phyloP scores from a whole-genome alignment of 768 basidiomycete genomes.

The Leccinum rimulosum region DNA sequence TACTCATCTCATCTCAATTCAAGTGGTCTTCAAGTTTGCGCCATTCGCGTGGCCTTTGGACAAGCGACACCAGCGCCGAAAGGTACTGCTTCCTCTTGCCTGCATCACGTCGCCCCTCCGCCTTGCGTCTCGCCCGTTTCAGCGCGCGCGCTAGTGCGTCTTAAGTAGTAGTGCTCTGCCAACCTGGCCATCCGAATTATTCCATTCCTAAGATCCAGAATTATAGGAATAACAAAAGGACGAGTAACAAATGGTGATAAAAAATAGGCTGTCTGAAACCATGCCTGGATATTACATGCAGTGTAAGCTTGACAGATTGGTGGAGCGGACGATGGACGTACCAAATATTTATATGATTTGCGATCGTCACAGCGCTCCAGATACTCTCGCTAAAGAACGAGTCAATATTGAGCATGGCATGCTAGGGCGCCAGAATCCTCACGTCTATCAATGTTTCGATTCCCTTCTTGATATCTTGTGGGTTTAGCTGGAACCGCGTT shows the following conservation, averaged over 20 bases:
- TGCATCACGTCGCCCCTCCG: no score
- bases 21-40: no score
- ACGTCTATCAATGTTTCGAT: constrained; percentile 95
- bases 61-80: no score
- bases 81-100: no score
- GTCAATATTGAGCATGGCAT: background rate
- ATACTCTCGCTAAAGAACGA: constrained; percentile 74
- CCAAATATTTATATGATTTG: constrained; percentile 84
- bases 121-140: no score
- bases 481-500: constrained; percentile 82
- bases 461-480: constrained; percentile 85
- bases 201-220: background rate
- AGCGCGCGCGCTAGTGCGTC: no score
- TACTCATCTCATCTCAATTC: no score
- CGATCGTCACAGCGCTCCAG: constrained; percentile 86
- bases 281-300: constrained; percentile 20
- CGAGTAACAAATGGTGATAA: background rate
- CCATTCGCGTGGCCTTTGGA: no score
- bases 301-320: constrained; percentile 2
- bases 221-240: background rate
- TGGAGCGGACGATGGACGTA: constrained; percentile 16
- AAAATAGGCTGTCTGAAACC: constrained; percentile 9
- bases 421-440: constrained; percentile 21
- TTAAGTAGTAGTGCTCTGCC: background rate
- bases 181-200: background rate